These are phyloP conservation scores for Colletotrichum shisoi DNA, from an alignment of 2,329 filamentous ascomycete species.

Conservation along the genomic window DNA sequence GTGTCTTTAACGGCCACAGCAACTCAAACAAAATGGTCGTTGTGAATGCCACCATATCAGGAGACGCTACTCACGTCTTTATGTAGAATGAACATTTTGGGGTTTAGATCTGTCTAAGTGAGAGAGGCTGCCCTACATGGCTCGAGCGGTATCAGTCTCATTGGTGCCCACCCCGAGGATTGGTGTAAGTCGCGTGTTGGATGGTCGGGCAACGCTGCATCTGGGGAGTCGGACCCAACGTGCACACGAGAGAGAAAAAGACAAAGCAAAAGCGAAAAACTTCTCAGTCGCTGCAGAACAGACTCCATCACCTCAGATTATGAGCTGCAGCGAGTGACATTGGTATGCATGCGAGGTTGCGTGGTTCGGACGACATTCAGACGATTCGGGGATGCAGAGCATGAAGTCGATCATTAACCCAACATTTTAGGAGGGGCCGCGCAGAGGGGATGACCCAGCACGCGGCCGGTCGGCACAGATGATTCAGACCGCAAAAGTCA, in stretches of 20 bases:
- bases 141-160: neutral
- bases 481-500: neutral
- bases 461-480: neutral
- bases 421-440: neutral
- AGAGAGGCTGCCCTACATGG: too few species aligned
- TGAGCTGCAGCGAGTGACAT: constrained; percentile 13
- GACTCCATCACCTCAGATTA: neutral
- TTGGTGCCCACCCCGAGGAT: too few species aligned
- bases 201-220: neutral
- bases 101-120: neutral
- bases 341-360: constrained; percentile 5
- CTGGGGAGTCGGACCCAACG: neutral
- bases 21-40: neutral
- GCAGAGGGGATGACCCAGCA: constrained; percentile 22
- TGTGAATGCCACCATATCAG: neutral
- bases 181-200: too few species aligned
- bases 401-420: constrained; percentile 29
- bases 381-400: constrained; percentile 24
- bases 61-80: neutral
- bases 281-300: neutral
- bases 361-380: constrained; percentile 36
- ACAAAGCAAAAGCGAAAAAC: too few species aligned
- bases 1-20: neutral
- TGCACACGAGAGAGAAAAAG: too few species aligned
- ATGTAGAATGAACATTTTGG: neutral